Percentiles rank a stretch among this genome's conserved stretches.
phyloP scores from a whole-genome alignment of 2,329 filamentous ascomycete genomes.

The Cladosporium sp. region DNA sequence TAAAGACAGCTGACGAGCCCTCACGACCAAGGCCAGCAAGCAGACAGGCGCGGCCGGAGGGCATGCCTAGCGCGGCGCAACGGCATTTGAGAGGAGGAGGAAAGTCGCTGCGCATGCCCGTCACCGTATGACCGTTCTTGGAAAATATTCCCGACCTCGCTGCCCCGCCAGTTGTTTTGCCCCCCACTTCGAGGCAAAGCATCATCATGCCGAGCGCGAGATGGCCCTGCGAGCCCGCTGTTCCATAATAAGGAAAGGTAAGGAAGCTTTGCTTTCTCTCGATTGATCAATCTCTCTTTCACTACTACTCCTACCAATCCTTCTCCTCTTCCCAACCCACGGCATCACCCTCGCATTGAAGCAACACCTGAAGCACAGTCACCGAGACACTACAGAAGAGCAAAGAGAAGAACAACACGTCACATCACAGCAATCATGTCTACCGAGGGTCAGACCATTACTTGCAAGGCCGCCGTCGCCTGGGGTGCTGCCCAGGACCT shows the following conservation, averaged over 20 bases:
- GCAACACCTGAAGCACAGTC: no score
- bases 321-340: no score
- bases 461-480: slow-evolving; percentile 83
- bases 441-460: slow-evolving; percentile 73
- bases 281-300: background rate
- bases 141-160: slow-evolving; percentile 7
- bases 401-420: slow-evolving; percentile 11
- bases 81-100: background rate
- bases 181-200: slow-evolving; percentile 10
- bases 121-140: slow-evolving; percentile 7
- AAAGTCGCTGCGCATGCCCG: slow-evolving; percentile 7
- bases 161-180: background rate
- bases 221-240: background rate
- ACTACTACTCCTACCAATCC: background rate
- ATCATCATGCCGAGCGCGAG: slow-evolving; percentile 8
- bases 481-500: slow-evolving; percentile 94
- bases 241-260: slow-evolving; percentile 4
- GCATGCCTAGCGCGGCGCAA: no score
- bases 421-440: slow-evolving; percentile 15
- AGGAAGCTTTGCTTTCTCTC: background rate
- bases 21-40: no score
- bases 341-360: no score
- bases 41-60: no score
- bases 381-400: background rate
- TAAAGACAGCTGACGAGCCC: no score